A percentile compares a stretch with the other conserved stretches of the same genome.
Evolutionary conservation across 306 rosid genomes (phyloP).

Genomic region (Herpetospermum pedunculosum): DNA sequence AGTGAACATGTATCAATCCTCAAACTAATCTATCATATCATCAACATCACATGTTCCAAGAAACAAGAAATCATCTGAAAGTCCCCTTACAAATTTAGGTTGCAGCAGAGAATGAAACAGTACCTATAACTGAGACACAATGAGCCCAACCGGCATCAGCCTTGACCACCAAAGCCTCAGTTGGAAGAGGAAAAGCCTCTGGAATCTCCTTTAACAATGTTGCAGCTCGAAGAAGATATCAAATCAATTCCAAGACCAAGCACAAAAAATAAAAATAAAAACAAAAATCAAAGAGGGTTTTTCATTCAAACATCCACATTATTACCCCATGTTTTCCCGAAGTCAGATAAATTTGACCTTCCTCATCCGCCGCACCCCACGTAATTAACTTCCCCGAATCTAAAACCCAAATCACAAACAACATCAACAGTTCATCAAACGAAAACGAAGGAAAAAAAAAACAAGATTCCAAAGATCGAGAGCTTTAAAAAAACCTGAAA

Average conservation of each 20-base stretch:
- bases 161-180: constrained; percentile 45
- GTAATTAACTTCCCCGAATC: constrained; percentile 69
- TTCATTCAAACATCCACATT: constrained; percentile 22
- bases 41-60: not conserved
- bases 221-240: constrained; percentile 24
- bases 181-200: constrained; percentile 54
- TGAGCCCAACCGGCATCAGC: constrained; percentile 97
- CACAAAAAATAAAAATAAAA: too few species aligned
- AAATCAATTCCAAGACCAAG: constrained; percentile 31
- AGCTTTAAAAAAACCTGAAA: constrained; percentile 44
- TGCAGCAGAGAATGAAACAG: not conserved
- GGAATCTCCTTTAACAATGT: constrained; percentile 69
- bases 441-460: not conserved
- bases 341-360: constrained; percentile 48
- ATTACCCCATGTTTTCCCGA: constrained; percentile 86
- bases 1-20: not conserved
- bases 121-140: constrained; percentile 66
- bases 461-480: constrained; percentile 7
- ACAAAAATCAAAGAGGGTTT: not conserved
- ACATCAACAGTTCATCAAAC: not conserved
- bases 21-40: not conserved
- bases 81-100: not conserved
- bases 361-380: constrained; percentile 83
- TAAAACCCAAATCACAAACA: constrained; percentile 11
- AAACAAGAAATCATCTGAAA: not conserved